Evolutionary conservation across 176 grass and related monocot species (phyloP).

Genomic region (Alopecurus myosuroides): DNA sequence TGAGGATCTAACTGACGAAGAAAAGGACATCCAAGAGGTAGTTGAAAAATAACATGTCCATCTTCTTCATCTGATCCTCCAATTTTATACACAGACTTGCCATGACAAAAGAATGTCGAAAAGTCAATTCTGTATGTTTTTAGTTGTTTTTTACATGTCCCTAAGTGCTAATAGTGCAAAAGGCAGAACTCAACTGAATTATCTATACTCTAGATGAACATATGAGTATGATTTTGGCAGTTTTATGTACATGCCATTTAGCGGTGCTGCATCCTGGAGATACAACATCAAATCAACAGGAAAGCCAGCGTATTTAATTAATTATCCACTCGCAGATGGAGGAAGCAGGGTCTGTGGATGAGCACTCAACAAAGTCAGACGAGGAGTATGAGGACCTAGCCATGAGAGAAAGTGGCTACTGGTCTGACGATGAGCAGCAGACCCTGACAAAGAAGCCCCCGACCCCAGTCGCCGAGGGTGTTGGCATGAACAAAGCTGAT

Average conservation of each 20-base stretch:
- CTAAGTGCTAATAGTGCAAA: not conserved
- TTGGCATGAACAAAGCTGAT: not conserved
- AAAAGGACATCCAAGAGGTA: conserved; percentile 51
- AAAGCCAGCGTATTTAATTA: not conserved
- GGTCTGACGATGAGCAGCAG: not conserved
- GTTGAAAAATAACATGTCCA: not conserved
- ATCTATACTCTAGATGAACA: not conserved
- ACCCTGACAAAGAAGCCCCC: not conserved
- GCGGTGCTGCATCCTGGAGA: not conserved
- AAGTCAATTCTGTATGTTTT: not conserved
- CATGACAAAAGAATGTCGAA: not conserved
- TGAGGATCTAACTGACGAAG: conserved; percentile 35
- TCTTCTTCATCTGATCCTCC: not conserved
- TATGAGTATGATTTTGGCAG: too few relatives aligned
- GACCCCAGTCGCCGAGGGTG: not conserved
- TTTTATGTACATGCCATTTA: too few relatives aligned
- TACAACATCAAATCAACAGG: not conserved
- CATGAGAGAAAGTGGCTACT: conserved; percentile 3
- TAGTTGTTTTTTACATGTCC: not conserved
- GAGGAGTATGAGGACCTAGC: conserved; percentile 1
- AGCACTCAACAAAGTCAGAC: not conserved
- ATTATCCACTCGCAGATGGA: not conserved
- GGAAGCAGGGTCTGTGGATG: not conserved
- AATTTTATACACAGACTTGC: not conserved
- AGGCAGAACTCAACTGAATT: not conserved